A percentile compares a stretch with the other conserved stretches of the same genome.
Conservation (phyloP, 1,284 basidiomycete genomes). For the Ceratorhiza oryzae-sativae region DNA sequence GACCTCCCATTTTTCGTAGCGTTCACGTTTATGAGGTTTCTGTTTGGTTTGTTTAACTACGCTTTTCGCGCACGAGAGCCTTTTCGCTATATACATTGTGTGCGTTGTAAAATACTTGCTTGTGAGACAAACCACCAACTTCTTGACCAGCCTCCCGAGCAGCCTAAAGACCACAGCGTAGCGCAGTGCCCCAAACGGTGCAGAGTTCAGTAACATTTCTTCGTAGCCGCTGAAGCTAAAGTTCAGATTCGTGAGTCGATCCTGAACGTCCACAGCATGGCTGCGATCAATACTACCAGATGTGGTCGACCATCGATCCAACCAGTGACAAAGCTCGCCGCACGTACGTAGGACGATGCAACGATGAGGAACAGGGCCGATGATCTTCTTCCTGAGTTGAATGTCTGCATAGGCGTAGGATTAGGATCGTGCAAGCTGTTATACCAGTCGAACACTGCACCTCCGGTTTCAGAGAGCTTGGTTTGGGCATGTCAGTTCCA, state of each 20-base stretch:
- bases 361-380: neutral
- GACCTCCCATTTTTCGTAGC: conserved; percentile 5
- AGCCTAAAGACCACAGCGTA: neutral
- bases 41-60: neutral
- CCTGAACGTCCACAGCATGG: neutral
- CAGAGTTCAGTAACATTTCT: neutral
- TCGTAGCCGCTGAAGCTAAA: neutral
- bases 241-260: neutral
- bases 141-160: neutral
- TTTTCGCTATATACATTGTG: too few species aligned
- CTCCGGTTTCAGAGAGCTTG: neutral
- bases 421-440: neutral
- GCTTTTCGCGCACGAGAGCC: neutral
- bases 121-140: neutral
- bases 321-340: neutral
- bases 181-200: neutral
- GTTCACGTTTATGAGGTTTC: neutral
- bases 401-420: neutral
- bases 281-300: neutral
- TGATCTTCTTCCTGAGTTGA: neutral
- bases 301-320: neutral
- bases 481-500: neutral
- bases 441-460: conserved; percentile 22
- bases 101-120: neutral
- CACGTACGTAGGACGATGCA: neutral